Base-by-base conservation (phyloP, 2,329 filamentous ascomycete genomes). In the Ophiostoma australiae region DNA sequence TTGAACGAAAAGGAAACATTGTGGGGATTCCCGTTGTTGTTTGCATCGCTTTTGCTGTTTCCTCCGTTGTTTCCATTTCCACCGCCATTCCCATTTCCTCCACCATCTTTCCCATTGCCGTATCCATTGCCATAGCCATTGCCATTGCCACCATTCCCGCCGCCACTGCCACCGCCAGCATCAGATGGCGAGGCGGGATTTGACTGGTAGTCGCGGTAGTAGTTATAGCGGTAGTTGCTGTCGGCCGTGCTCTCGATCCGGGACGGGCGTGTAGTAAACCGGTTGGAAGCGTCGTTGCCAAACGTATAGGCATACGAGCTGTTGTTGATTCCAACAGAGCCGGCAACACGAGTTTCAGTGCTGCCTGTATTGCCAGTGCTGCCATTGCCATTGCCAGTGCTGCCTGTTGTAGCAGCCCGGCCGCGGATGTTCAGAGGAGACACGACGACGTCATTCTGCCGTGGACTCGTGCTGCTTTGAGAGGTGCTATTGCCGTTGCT, bases 151-250 rank as follows among this genome's bases (percentile, higher is more conserved):
- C 55, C 55, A 6, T 23, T 23, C 3, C 13, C 13, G 27, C 55
- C n/a, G 6, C 20, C 20, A 27, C 8, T 7, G 15, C 58, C 39
- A 27, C 61, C 41, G 4, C 71, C 65, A 2, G 61, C 58, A n/a
- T 72, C 69, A 1, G 67, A 31, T 1, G 72, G 72, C 20, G 72
- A 71, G 7, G 41, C 48, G 0, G 71, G 69, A 65, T 69, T 71
- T 1, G 69, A 70, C 69, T 65, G 69, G 68, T 72, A 71, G 70
- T 72, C 68, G 5, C 68, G 68, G 71, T 72, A 73, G 71, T 67
- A 70, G 23, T 72, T 67, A 44, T 72, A 72, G 35, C 69, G 69
- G 65, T 70, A 71, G 67, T 52, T 70, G 69, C 67, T 72, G 44
- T 71, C 68, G 17, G 68, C 67, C 0, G 72, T 67, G 69, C 70